phyloP scores from a whole-genome alignment of 495 filamentous ascomycete genomes.

The Penicillium daleae region DNA sequence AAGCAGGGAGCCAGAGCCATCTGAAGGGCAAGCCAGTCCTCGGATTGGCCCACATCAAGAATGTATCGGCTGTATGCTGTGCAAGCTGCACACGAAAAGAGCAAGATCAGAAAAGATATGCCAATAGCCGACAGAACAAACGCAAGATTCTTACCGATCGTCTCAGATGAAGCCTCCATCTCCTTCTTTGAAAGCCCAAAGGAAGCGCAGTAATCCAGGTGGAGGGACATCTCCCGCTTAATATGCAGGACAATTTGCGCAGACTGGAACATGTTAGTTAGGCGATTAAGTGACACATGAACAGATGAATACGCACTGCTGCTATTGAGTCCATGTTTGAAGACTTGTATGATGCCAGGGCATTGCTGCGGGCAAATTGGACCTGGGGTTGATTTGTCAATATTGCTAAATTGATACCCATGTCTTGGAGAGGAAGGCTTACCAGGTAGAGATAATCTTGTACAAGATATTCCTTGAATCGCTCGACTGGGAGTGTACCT shows the following conservation, averaged over 20 bases:
- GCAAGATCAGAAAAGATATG: conserved; percentile 33
- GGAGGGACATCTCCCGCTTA: conserved; percentile 76
- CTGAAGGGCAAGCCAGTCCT: conserved; percentile 84
- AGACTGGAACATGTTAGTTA: conserved; percentile 49
- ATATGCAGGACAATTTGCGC: conserved; percentile 75
- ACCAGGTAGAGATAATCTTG: conserved; percentile 92
- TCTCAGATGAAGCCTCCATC: conserved; percentile 74
- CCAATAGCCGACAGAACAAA: neutral
- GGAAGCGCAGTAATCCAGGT: conserved; percentile 75
- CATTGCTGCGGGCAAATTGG: conserved; percentile 84
- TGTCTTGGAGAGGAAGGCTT: conserved; percentile 20
- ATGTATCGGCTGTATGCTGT: conserved; percentile 69
- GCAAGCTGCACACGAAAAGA: conserved; percentile 37
- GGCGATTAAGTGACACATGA: neutral
- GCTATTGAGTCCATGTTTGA: conserved; percentile 73
- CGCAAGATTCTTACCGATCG: conserved; percentile 59
- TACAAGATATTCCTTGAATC: conserved; percentile 82
- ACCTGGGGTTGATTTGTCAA: conserved; percentile 50
- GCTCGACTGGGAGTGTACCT: conserved; percentile 69
- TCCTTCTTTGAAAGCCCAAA: conserved; percentile 80
- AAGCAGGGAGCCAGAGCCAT: conserved; percentile 83
- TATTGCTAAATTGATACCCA: neutral
- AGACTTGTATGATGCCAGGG: conserved; percentile 81
- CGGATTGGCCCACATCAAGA: conserved; percentile 83
- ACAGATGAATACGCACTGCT: conserved; percentile 47